Percentiles rank a stretch among this genome's conserved stretches.
phyloP scores from a whole-genome alignment of 768 basidiomycete genomes.

The Boletus subcaerulescens region DNA sequence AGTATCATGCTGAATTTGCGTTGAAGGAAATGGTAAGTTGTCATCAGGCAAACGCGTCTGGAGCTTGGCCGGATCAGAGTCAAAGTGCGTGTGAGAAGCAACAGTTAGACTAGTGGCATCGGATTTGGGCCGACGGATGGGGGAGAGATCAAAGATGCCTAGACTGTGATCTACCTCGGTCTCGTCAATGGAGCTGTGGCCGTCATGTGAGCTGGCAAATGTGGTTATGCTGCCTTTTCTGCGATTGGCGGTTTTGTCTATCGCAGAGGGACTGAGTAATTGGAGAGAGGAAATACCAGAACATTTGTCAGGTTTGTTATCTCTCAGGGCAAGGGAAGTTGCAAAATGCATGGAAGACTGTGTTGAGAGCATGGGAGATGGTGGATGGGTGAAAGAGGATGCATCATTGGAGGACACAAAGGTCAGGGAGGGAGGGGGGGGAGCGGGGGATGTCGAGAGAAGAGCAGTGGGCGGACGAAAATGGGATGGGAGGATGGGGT shows the following conservation, averaged over 20 bases:
- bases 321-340: constrained; percentile 56
- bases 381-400: constrained; percentile 45
- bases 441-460: constrained; percentile 34
- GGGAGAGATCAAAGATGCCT: constrained; percentile 24
- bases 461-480: constrained; percentile 3
- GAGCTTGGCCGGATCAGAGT: constrained; percentile 35
- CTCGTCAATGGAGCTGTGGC: constrained; percentile 36
- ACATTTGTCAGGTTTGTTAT: constrained; percentile 62
- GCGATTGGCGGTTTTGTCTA: constrained; percentile 37
- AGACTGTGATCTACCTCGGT: constrained; percentile 48
- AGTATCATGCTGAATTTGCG: constrained; percentile 23
- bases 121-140: constrained; percentile 35
- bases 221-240: constrained; percentile 62
- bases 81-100: constrained; percentile 37
- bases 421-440: constrained; percentile 28
- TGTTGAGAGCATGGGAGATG: constrained; percentile 74
- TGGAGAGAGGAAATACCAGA: constrained; percentile 51
- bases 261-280: constrained; percentile 44
- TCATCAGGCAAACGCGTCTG: constrained; percentile 2
- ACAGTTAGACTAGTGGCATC: constrained; percentile 34
- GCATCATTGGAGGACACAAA: constrained; percentile 42
- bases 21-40: constrained; percentile 10
- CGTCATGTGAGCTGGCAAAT: constrained; percentile 42
- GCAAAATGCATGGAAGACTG: constrained; percentile 60
- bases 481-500: constrained; percentile 5